These are phyloP conservation scores for Pythium coloratum DNA, from an alignment of 352 stramenopile species.

Conservation along the genomic window DNA sequence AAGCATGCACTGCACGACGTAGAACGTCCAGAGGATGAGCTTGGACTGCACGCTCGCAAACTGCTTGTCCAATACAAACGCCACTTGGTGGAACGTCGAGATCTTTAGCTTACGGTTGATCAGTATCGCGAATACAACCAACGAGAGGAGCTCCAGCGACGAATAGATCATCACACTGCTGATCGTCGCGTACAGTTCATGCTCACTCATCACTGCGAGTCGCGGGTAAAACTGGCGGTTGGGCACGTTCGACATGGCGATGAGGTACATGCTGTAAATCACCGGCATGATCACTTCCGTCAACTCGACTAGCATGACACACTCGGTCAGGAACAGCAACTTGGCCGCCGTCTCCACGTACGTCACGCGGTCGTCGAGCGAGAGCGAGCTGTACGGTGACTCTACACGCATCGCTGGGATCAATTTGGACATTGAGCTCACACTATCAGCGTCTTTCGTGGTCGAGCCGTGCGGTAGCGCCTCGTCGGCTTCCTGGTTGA, in stretches of 20 bases:
- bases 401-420: background rate
- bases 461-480: background rate
- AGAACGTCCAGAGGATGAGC: slow-evolving; percentile 35
- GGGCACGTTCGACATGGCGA: slow-evolving; percentile 9
- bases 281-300: slow-evolving; percentile 24
- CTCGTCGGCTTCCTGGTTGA: background rate
- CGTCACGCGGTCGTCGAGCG: slow-evolving; percentile 10
- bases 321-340: slow-evolving; percentile 21
- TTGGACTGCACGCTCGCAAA: slow-evolving; percentile 31
- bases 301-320: slow-evolving; percentile 19
- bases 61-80: slow-evolving; percentile 37
- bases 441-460: background rate
- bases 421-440: background rate
- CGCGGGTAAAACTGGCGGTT: slow-evolving; percentile 17
- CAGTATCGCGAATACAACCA: background rate
- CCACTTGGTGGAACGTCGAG: slow-evolving; percentile 31
- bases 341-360: slow-evolving; percentile 3
- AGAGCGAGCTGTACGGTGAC: background rate
- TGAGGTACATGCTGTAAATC: slow-evolving; percentile 15
- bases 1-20: slow-evolving; percentile 36
- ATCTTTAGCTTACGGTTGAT: slow-evolving; percentile 10
- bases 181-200: background rate
- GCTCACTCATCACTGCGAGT: background rate
- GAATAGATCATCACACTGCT: slow-evolving; percentile 10
- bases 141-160: slow-evolving; percentile 14